A percentile compares a stretch with the other conserved stretches of the same genome.
Evolutionary conservation across 2,329 filamentous ascomycete species (phyloP).

Genomic region (Aspergillus pseudoglaucus): DNA sequence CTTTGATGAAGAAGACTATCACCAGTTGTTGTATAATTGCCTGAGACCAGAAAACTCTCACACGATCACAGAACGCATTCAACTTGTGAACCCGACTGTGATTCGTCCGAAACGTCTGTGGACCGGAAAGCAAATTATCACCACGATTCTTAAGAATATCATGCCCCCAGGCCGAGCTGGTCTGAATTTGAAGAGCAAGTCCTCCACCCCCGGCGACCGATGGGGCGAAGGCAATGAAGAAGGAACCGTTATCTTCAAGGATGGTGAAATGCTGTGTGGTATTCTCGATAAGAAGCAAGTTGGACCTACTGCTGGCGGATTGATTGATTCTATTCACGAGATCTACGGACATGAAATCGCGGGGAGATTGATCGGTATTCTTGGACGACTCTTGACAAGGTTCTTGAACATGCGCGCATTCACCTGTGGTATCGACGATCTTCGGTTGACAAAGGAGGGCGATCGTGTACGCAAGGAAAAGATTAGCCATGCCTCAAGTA

Average conservation of each 20-base stretch:
- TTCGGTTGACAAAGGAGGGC: slow-evolving; percentile 74
- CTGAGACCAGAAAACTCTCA: slow-evolving; percentile 86
- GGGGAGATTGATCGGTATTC: slow-evolving; percentile 78
- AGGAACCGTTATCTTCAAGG: slow-evolving; percentile 70
- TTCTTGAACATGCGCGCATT: slow-evolving; percentile 91
- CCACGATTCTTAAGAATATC: slow-evolving; percentile 88
- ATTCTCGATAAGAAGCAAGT: slow-evolving; percentile 96
- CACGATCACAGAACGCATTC: slow-evolving; percentile 72
- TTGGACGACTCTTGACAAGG: slow-evolving; percentile 83
- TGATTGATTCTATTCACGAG: slow-evolving; percentile 90
- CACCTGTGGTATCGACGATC: slow-evolving; percentile 94
- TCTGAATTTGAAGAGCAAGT: slow-evolving; percentile 71
- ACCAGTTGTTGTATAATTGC: slow-evolving; percentile 87
- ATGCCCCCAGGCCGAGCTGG: slow-evolving; percentile 68
- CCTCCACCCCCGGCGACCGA: slow-evolving; percentile 67
- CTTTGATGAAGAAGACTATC: slow-evolving; percentile 80
- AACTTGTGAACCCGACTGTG: slow-evolving; percentile 73
- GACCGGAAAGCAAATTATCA: slow-evolving; percentile 96
- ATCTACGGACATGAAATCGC: slow-evolving; percentile 82
- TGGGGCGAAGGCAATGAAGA: slow-evolving; percentile 73
- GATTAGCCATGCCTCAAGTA: slow-evolving; percentile 58
- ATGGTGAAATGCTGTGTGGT: slow-evolving; percentile 81
- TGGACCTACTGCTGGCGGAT: slow-evolving; percentile 75
- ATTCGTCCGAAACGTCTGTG: slow-evolving; percentile 75
- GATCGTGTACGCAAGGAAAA: slow-evolving; percentile 64